phyloP scores from a whole-genome alignment of 208 protist species.

The Perkinsela sp. region DNA sequence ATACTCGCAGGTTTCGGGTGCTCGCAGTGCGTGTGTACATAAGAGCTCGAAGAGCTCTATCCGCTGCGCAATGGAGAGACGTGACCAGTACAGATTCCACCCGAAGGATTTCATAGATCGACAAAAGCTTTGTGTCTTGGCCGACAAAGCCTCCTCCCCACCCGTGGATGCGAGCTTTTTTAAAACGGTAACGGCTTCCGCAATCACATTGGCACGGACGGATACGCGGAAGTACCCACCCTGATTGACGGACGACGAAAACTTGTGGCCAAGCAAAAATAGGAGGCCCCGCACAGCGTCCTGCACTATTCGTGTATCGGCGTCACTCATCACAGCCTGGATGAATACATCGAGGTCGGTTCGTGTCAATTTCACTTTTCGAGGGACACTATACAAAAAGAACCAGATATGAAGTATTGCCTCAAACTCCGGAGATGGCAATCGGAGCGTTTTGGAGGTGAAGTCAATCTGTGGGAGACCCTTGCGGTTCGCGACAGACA shows the following conservation, averaged over 20 bases:
- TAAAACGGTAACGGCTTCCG: not conserved
- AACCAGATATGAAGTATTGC: not conserved
- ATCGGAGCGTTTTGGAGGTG: not conserved
- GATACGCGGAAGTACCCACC: not conserved
- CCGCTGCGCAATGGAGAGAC: not conserved
- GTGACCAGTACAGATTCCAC: not conserved
- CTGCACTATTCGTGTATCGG: not conserved
- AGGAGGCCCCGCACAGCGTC: not conserved
- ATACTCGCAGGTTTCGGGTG: not conserved
- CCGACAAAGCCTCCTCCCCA: not conserved
- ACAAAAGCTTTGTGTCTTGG: not conserved
- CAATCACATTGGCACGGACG: not conserved
- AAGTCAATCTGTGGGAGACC: not conserved
- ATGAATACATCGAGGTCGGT: not conserved
- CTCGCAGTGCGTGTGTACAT: not conserved
- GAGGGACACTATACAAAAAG: not conserved
- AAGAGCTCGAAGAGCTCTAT: not conserved
- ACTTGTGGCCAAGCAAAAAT: not conserved
- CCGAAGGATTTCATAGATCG: not conserved
- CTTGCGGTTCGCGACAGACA: no score
- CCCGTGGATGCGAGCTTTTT: not conserved
- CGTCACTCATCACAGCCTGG: not conserved
- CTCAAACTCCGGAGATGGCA: not conserved
- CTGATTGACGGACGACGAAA: not conserved
- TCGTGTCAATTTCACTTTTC: not conserved